phyloP scores from a whole-genome alignment of 2,329 filamentous ascomycete species.

The Claviceps maximensis region DNA sequence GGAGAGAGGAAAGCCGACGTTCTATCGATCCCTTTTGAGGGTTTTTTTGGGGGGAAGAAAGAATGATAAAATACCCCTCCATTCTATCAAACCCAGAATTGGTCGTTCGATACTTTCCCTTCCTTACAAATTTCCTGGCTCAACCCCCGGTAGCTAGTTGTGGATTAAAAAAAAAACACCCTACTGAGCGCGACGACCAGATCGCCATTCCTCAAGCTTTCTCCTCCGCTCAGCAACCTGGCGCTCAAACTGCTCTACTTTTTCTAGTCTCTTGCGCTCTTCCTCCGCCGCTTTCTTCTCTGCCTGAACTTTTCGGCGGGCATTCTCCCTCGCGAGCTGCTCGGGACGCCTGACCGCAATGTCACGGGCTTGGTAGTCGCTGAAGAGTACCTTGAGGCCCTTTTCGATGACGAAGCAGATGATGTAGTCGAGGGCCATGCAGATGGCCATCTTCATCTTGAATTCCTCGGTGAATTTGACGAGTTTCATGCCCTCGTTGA shows the following conservation, averaged over 20 bases:
- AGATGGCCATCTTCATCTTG: constrained; percentile 67
- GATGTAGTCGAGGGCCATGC: constrained; percentile 80
- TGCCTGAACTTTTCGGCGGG: constrained; percentile 49
- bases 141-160: too few relatives aligned
- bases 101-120: too few relatives aligned
- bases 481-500: constrained; percentile 85
- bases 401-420: constrained; percentile 84
- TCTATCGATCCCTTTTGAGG: too few relatives aligned
- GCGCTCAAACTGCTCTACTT: constrained; percentile 47
- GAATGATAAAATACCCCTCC: background rate
- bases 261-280: constrained; percentile 37
- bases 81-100: background rate
- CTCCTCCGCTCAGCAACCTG: constrained; percentile 38
- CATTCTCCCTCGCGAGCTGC: constrained; percentile 65
- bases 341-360: constrained; percentile 79
- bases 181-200: constrained; percentile 16
- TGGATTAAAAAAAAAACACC: too few relatives aligned
- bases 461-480: constrained; percentile 85
- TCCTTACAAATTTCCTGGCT: too few relatives aligned
- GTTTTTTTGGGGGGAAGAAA: too few relatives aligned
- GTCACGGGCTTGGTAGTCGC: constrained; percentile 85
- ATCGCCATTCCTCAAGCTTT: constrained; percentile 34
- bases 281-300: constrained; percentile 33
- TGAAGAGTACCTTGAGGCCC: constrained; percentile 71
- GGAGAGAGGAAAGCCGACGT: too few relatives aligned